Evolutionary conservation across 352 stramenopile species (phyloP), one percentile per base, ranked within the genome.

Genomic region (Lagenidium giganteum): DNA sequence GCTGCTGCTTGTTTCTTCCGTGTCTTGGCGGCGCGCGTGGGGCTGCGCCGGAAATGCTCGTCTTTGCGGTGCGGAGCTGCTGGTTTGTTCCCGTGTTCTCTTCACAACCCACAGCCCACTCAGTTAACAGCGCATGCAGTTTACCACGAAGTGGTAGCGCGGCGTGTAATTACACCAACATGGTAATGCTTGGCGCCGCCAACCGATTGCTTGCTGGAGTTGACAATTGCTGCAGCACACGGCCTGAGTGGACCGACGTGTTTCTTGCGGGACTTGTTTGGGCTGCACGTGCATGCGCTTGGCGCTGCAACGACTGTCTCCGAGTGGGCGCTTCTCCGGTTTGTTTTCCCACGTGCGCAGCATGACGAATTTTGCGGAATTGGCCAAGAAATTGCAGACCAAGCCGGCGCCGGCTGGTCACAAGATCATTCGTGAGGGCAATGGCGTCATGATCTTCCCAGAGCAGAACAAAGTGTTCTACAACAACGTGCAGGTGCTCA

Each of bases 401-500:
- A 87, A 90, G 50, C 49, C 57, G 11, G 67, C 70, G 20, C 75
- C 77, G 0, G 40, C 46, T 1, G 82, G 79, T 38, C 75, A 91
- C 63, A 89, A 95, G 53, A 89, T 93, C 64, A 95, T 95, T 49
- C 82, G 79, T 38, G 83, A 95, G 54, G 89, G 89, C 47, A 76
- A 88, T 53, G 86, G 82, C 47, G 90, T 94, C 39, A 95, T 96
- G 67, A 79, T 95, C 57, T 96, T 95, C 56, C 78, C 80, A 5
- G 75, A 89, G 56, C 69, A 87, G 48, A 95, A 93, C 61, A 84
- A 93, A 50, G 87, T 96, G 20, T 96, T 96, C 51, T 96, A 96
- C 68, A 96, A 96, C 67, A 88, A 91, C 49, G 87, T 95, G 34
- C 83, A 95, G 70, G 95, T 99, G 39, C 93, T 99, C 48, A 99